Percentiles rank a stretch among this genome's conserved stretches.
These are phyloP conservation scores for Suillus hirtellus DNA, from an alignment of 768 basidiomycete genomes.

Conservation along the genomic window DNA sequence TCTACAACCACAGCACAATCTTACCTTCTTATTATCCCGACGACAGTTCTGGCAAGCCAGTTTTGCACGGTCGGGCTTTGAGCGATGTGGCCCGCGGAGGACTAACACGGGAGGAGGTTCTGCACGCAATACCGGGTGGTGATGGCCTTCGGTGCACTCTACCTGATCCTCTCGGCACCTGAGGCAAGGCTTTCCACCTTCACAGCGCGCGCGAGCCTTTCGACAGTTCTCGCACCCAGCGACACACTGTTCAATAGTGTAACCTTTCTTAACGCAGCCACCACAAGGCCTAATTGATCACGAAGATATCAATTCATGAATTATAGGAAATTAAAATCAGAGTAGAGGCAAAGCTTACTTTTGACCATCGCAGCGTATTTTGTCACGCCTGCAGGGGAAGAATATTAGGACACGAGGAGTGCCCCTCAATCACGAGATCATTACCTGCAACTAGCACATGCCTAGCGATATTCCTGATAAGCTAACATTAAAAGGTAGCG, in stretches of 20 bases:
- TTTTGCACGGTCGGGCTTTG: slow-evolving; percentile 52
- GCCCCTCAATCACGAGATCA: neutral
- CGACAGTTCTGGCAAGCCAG: slow-evolving; percentile 61
- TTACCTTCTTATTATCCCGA: slow-evolving; percentile 66
- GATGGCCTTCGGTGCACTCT: slow-evolving; percentile 49
- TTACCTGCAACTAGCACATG: slow-evolving; percentile 61
- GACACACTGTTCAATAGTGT: slow-evolving; percentile 51
- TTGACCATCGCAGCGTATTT: slow-evolving; percentile 58
- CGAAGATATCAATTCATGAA: slow-evolving; percentile 3
- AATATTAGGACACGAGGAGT: neutral
- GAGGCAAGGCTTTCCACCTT: slow-evolving; percentile 38
- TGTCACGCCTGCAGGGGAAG: slow-evolving; percentile 48
- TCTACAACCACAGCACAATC: slow-evolving; percentile 8
- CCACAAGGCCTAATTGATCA: slow-evolving; percentile 50
- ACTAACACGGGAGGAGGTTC: slow-evolving; percentile 27
- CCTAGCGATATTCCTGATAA: slow-evolving; percentile 35
- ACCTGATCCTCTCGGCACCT: slow-evolving; percentile 37
- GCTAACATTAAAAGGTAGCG: slow-evolving; percentile 11
- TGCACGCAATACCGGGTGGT: slow-evolving; percentile 23
- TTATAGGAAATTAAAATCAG: neutral
- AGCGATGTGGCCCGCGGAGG: slow-evolving; percentile 26
- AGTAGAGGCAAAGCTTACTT: slow-evolving; percentile 35
- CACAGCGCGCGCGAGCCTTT: slow-evolving; percentile 45
- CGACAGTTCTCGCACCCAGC: slow-evolving; percentile 65
- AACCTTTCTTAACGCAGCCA: slow-evolving; percentile 57